phyloP scores from a whole-genome alignment of 1,284 basidiomycete species.

The Malassezia equina region DNA sequence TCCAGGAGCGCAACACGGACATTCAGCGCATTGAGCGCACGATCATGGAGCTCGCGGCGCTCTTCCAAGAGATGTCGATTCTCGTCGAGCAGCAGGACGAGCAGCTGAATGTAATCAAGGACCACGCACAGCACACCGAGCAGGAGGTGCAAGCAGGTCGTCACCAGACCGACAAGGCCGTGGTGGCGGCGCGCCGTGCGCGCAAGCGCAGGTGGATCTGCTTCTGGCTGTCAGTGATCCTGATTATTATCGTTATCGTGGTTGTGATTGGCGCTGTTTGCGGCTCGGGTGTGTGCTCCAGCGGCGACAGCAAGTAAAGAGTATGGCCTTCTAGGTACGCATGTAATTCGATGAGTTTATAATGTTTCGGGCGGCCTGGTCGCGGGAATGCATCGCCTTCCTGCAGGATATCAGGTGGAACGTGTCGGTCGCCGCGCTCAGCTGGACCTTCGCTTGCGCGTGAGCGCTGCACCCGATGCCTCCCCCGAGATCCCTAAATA shows the following conservation, averaged over 20 bases:
- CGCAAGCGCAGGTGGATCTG: constrained; percentile 57
- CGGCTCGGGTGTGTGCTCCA: constrained; percentile 10
- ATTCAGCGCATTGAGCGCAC: constrained; percentile 77
- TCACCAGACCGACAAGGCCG: constrained; percentile 57
- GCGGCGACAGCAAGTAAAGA: constrained; percentile 2
- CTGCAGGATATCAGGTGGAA: too few relatives aligned
- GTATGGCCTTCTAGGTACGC: neutral
- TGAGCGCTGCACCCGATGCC: too few relatives aligned
- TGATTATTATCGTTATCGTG: constrained; percentile 33
- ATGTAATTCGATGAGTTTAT: neutral
- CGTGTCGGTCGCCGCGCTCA: too few relatives aligned
- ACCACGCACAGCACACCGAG: constrained; percentile 20
- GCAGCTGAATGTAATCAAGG: constrained; percentile 40
- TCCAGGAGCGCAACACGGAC: constrained; percentile 80
- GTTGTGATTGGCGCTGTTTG: constrained; percentile 33
- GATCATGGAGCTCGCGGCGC: constrained; percentile 71
- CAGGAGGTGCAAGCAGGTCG: constrained; percentile 46
- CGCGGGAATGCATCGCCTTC: too few relatives aligned
- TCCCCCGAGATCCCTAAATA: neutral
- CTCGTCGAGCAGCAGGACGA: constrained; percentile 47
- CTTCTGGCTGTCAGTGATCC: constrained; percentile 37
- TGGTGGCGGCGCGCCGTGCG: constrained; percentile 64
- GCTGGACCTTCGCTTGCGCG: too few relatives aligned
- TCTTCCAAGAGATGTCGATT: constrained; percentile 63
- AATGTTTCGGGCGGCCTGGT: too few relatives aligned